Evolutionary conservation across 305 asterid genomes (phyloP), one percentile per base, ranked within the genome.

Genomic region (Coffea humblotiana): DNA sequence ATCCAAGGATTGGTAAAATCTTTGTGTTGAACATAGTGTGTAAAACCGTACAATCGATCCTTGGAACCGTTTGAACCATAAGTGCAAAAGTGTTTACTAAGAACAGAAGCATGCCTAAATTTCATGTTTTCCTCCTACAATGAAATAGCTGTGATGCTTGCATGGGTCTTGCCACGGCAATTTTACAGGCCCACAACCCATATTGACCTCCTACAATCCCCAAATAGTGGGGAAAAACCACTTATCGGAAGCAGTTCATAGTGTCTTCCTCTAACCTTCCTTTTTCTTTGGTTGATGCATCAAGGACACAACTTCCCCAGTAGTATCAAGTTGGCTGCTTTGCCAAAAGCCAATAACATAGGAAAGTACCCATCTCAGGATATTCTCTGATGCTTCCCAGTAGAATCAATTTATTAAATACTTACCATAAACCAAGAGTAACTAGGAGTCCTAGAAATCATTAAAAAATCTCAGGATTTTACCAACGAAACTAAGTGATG

Each of bases 401-500:
- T 23, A n/a, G 67, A 52, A 51, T 43, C 9, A 52, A 43, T 43
- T 13, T 21, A 61, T 27, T 67, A 27, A 3, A 27, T 11, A 40
- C 63, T 29, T 47, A 32, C 32, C 1, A 67, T 11, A 47, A 78
- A 68, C 67, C 51, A 11, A 63, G 35, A n/a, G 63, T 72, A 40
- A 27, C 27, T 78, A 35, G 37, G 13, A 49, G 29, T 43, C 71
- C n/a, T 32, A 29, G 51, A 54, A 52, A 70, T 71, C 15, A 10
- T 40, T 27, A 7, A 40, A 67, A 5, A 15, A 18, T 74, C 32
- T 71, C 80, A 86, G 80, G 92, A 86, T 78, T 85, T 84, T 48
- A 86, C 85, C 91, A 82, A 83, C 1, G 91, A 87, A 58, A 88
- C 87, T 78, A 93, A 81, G 54, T 91, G 94, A 81, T 87, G 80